Conservation (phyloP, 257 asterid genomes). For the Thymus quinquecostatus region DNA sequence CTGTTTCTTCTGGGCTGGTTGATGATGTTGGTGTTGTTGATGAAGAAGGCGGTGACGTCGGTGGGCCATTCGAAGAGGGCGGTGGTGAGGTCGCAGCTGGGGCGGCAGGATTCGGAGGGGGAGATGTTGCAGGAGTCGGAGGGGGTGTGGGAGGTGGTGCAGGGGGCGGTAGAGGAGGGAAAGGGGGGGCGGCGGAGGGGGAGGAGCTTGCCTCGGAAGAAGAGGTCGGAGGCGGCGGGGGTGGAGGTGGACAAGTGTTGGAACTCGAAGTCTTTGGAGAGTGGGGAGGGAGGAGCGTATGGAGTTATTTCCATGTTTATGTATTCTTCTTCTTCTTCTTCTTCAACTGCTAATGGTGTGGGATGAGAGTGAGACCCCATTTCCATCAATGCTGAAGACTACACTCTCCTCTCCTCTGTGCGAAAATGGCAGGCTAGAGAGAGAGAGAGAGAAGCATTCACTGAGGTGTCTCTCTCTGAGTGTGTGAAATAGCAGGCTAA, state of each 20-base stretch:
- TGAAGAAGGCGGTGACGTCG: slow-evolving; percentile 37
- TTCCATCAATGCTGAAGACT: background rate
- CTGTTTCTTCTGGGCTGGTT: slow-evolving; percentile 31
- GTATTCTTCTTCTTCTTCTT: slow-evolving; percentile 53
- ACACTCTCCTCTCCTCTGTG: background rate
- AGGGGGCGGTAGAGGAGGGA: slow-evolving; percentile 39
- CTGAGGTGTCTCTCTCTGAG: background rate
- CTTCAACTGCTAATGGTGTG: background rate
- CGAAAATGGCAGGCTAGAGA: slow-evolving; percentile 3
- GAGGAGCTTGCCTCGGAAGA: slow-evolving; percentile 76
- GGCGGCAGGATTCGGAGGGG: slow-evolving; percentile 66
- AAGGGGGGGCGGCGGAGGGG: slow-evolving; percentile 64
- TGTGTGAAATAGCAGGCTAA: slow-evolving; percentile 19
- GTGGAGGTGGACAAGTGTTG: slow-evolving; percentile 46
- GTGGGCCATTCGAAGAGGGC: slow-evolving; percentile 32
- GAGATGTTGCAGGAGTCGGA: slow-evolving; percentile 55
- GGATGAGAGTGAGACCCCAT: slow-evolving; percentile 42
- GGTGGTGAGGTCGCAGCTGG: slow-evolving; percentile 53
- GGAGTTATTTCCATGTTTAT: slow-evolving; percentile 44
- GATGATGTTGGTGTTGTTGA: background rate
- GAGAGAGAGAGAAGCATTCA: background rate
- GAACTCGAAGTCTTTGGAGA: slow-evolving; percentile 64
- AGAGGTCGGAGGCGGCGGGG: slow-evolving; percentile 74
- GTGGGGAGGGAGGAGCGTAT: slow-evolving; percentile 26
- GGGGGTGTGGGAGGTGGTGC: slow-evolving; percentile 48